phyloP scores from a whole-genome alignment of 495 filamentous ascomycete species.

The Clavariopsis aquatica region DNA sequence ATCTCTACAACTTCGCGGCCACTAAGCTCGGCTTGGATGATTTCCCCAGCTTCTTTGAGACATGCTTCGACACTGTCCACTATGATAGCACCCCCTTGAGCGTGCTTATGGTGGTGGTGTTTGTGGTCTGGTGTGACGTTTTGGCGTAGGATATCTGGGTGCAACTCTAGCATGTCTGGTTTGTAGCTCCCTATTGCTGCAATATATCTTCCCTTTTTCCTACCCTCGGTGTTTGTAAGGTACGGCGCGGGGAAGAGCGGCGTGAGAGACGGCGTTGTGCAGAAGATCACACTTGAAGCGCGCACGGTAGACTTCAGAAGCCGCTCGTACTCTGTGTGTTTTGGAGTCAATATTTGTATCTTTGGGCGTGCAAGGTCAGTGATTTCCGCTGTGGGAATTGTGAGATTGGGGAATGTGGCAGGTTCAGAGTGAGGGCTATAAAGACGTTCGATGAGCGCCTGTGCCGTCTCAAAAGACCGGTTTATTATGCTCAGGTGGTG shows the following conservation, averaged over 20 bases:
- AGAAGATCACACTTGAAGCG: constrained; percentile 76
- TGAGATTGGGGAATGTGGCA: constrained; percentile 9
- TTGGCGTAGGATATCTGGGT: constrained; percentile 69
- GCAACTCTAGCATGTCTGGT: constrained; percentile 81
- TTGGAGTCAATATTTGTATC: constrained; percentile 69
- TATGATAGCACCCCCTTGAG: constrained; percentile 73
- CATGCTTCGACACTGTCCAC: constrained; percentile 82
- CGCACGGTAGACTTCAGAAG: constrained; percentile 67
- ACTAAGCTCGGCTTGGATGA: constrained; percentile 73
- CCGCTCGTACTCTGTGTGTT: constrained; percentile 69
- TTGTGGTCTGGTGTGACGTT: constrained; percentile 59
- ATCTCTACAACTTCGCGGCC: constrained; percentile 79
- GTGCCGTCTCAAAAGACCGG: constrained; percentile 64
- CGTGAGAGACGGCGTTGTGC: constrained; percentile 63
- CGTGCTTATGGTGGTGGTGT: constrained; percentile 70
- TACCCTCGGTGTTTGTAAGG: constrained; percentile 67
- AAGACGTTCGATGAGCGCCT: constrained; percentile 58
- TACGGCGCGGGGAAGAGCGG: constrained; percentile 65
- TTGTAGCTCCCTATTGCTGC: constrained; percentile 83
- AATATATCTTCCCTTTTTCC: constrained; percentile 75
- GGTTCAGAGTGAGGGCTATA: constrained; percentile 44
- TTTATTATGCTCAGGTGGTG: constrained; percentile 79
- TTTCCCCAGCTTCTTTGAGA: constrained; percentile 83
- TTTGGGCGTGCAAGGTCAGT: constrained; percentile 50
- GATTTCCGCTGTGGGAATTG: constrained; percentile 4